Evolutionary conservation across 371 early-diverging fungal species (phyloP), one percentile per base, ranked within the genome.

Genomic region (Mortierella sp.): DNA sequence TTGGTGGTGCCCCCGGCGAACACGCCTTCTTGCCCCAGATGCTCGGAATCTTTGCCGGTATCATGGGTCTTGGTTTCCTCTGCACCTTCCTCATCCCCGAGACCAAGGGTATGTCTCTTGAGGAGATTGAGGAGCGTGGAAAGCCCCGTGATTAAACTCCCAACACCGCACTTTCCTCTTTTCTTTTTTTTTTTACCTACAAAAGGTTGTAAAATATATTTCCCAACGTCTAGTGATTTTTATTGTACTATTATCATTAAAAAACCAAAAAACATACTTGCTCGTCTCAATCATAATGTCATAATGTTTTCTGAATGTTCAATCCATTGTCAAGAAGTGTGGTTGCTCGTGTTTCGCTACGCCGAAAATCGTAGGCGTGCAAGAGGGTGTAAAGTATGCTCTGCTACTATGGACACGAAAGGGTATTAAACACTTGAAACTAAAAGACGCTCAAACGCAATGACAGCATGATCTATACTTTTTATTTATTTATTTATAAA

Each of bases 1-100:
- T 76, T 43, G 70, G 71, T 57, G 70, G 76, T 24, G 28, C 33
- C 19, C 70, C 69, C 28, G 88, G 88, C 71, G 76, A 86, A 69
- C 90, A 93, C 70, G 87, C 88, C 64, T 92, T 92, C 79, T 85
- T 93, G 70, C 90, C 90, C 40, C 85, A 89, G 68, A 83, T 90
- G 24, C 86, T 94, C 65, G 88, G 88, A 73, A 90, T 94, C 71
- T 92, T 93, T 70, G 86, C 94, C 48, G 87, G 79, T 69, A 41
- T 77, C 69, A 77, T 77, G 78, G 33, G 1, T 43, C 73, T 77
- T 24, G 78, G 78, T 69, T 69, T 77, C 69, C 57, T 77, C n/a
- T 68, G 69, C 62, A 77, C 78, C 32, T 77, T 77, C 78, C 73
- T 77, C 63, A 77, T 77, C 57, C 78, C 78, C 28, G 78, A 77